Base-by-base conservation (phyloP, 352 stramenopile genomes). In the Phytophthora sp. region DNA sequence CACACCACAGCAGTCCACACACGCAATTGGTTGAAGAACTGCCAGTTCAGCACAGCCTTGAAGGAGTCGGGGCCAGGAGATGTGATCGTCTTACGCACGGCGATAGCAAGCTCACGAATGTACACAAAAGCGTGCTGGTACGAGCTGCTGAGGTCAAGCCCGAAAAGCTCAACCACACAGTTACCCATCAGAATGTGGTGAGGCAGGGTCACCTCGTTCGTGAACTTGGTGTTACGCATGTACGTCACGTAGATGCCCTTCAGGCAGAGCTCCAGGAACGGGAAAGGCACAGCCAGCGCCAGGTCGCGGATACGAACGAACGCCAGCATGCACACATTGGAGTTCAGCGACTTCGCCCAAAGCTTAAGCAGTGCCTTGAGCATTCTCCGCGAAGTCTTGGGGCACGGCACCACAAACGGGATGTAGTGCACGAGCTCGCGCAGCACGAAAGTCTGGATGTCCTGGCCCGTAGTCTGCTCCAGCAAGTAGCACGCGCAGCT, bases 121-220 rank as follows among this genome's bases (percentile, higher is more conserved):
- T 99, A 99, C 24, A 99, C 88, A 72, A 99, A 99, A 17, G 97
- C 96, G 77, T 99, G 96, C 74, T 99, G 97, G 84, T 99, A 99
- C 38, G 97, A 96, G 55, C 91, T 97, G 17, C 92, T 89, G 41
- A 98, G 83, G 74, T 99, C 96, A 15, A 99, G 68, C 13, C 91
- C 89, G 63, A 99, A 99, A 17, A 99, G 82, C 69, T 99, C 97
- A n/a, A 99, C 97, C 13, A 99, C 80, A 74, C 96, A 99, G 70
- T 99, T 99, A 41, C 92, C 94, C 77, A 99, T 96, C 54, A 99
- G 57, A 10, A 94, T 79, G 65, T 94, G 84, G 68, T 94, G 87
- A 32, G 85, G 72, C 58, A 94, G 63, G 45, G 84, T 94, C 39
- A 81, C 63, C 48, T 97, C 92, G 68, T 95, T 94, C 48, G 89